Base-by-base conservation (phyloP, 805 yeast species). In the Monosporozyma aerobia region DNA sequence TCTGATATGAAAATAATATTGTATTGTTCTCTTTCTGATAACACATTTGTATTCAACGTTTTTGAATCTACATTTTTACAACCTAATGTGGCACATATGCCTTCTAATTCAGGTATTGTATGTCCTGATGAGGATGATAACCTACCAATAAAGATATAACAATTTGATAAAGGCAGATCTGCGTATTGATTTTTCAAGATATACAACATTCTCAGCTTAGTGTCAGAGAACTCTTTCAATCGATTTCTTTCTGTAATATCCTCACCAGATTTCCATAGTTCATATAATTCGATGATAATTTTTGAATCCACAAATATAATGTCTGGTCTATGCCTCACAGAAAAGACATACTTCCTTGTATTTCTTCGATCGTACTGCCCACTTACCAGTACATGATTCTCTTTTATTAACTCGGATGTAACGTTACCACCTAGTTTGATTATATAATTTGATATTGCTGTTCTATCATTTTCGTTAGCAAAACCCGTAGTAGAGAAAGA, bases 401-500 rank as follows among this genome's bases (percentile, higher is more conserved):
- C 82, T 48, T 81, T 77, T 72, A 83, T 80, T 57, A 85, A 66
- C 59, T 83, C 83, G 44, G 74, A 73, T 53, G 76, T 73, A 57
- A 75, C 78, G 9, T 59, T 61, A 1, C 90, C 90, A 7, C 90
- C 92, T 64, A 85, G 71, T 8, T 74, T 69, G 29, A 68, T 63
- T 53, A 84, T 74, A 60, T 75, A 76, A 9, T 68, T 63, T 2
- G 76, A 71, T 29, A 82, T 60, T 14, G 70, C 74, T 25, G 73
- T 70, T 56, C 80, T 72, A 35, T 68, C 62, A 2, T 67, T 63
- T 9, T 73, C 62, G 49, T 56, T 56, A 3, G 56, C 55, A 70
- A 82, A 65, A 3, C 81, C 78, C 5, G 88, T 82, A 51, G 82
- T 78, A 56, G 85, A 81, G 63, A 81, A 82, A 46, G 73, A 70